Conservation (phyloP, 805 yeast genomes). For the Clavispora vitiphila region DNA sequence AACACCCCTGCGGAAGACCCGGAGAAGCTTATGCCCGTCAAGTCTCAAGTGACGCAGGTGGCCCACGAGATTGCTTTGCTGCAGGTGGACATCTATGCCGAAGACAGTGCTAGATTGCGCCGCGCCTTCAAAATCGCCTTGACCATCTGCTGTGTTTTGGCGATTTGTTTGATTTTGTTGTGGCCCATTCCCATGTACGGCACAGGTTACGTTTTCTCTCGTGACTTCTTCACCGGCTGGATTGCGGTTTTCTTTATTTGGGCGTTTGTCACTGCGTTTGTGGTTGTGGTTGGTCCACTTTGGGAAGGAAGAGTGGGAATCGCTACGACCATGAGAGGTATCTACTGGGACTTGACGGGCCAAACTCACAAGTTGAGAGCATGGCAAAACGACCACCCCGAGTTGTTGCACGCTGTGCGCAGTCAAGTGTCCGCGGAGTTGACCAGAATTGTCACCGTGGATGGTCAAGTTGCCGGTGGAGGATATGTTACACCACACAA, state of each 20-base stretch:
- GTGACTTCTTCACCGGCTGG: conserved; percentile 85
- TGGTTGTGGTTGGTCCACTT: conserved; percentile 66
- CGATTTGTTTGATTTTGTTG: conserved; percentile 59
- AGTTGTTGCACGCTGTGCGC: conserved; percentile 66
- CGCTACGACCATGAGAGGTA: conserved; percentile 61
- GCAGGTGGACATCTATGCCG: conserved; percentile 21
- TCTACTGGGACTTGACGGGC: conserved; percentile 82
- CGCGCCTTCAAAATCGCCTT: conserved; percentile 61
- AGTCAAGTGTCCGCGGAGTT: conserved; percentile 46
- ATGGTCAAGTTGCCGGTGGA: conserved; percentile 8
- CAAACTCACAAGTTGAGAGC: conserved; percentile 65
- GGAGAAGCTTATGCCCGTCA: conserved; percentile 29
- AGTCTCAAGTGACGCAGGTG: conserved; percentile 34
- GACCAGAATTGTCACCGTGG: conserved; percentile 5
- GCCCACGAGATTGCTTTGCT: conserved; percentile 34
- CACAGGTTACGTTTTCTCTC: conserved; percentile 66
- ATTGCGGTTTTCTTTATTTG: conserved; percentile 75
- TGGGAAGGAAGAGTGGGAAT: conserved; percentile 71
- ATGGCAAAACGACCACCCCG: conserved; percentile 76
- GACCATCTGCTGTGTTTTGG: conserved; percentile 53
- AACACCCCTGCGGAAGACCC: conserved; percentile 17
- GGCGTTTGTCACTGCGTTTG: conserved; percentile 62
- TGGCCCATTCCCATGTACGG: conserved; percentile 98
- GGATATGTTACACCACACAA: conserved; percentile 8
- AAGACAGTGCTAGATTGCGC: conserved; percentile 48